Evolutionary conservation across 176 grass and related monocot species (phyloP).

Genomic region (Oryza coarctata): DNA sequence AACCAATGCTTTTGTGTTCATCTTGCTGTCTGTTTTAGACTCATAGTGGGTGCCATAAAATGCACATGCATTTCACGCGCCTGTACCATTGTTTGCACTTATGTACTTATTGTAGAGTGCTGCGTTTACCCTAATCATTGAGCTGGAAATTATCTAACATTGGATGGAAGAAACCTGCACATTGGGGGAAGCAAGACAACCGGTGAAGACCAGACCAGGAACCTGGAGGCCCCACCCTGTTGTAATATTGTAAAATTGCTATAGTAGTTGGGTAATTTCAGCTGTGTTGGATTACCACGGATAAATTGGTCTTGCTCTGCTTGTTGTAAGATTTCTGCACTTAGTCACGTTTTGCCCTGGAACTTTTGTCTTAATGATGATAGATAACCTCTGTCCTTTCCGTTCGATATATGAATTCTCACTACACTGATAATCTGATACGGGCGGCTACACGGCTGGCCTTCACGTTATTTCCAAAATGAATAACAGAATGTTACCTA

Average conservation of each 20-base stretch:
- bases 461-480: too few relatives aligned
- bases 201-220: conserved; percentile 48
- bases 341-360: neutral
- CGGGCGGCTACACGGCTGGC: too few relatives aligned
- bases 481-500: too few relatives aligned
- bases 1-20: conserved; percentile 24
- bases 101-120: conserved; percentile 53
- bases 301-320: conserved; percentile 11
- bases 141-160: conserved; percentile 48
- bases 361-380: neutral
- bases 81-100: conserved; percentile 48
- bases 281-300: conserved; percentile 24
- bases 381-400: neutral
- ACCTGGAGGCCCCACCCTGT: conserved; percentile 48
- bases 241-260: conserved; percentile 54
- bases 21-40: conserved; percentile 17
- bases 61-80: conserved; percentile 32
- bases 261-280: conserved; percentile 29
- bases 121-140: conserved; percentile 43
- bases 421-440: too few relatives aligned
- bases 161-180: conserved; percentile 43
- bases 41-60: conserved; percentile 31
- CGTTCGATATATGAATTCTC: too few relatives aligned
- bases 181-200: conserved; percentile 36
- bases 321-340: conserved; percentile 1